phyloP scores from a whole-genome alignment of 805 yeast species.

The Saturnispora dispora region DNA sequence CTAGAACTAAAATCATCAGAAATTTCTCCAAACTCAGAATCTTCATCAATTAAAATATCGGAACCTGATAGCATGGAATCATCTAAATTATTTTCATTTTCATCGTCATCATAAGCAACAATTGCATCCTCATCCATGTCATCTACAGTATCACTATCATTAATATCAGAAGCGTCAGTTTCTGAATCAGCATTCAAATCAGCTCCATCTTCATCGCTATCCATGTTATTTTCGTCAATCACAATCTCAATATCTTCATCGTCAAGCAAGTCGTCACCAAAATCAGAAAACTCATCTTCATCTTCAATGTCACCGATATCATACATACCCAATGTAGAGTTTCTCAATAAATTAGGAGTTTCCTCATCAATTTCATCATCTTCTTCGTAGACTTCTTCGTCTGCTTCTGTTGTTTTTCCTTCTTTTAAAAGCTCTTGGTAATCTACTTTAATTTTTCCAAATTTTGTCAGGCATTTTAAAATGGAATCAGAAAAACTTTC shows the following conservation, averaged over 20 bases:
- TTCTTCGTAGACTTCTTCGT: slow-evolving; percentile 27
- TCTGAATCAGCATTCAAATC: slow-evolving; percentile 20
- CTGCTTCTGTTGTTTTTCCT: slow-evolving; percentile 26
- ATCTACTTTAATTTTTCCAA: slow-evolving; percentile 48
- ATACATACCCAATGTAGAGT: slow-evolving; percentile 91
- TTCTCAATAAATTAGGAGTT: slow-evolving; percentile 72
- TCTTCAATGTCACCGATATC: slow-evolving; percentile 53
- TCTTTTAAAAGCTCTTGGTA: slow-evolving; percentile 51
- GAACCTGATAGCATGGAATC: background rate
- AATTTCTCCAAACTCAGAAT: slow-evolving; percentile 6
- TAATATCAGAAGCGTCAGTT: slow-evolving; percentile 27
- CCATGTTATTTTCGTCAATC: slow-evolving; percentile 21
- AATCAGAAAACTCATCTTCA: slow-evolving; percentile 15
- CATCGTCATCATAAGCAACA: slow-evolving; percentile 10
- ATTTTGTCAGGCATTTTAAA: slow-evolving; percentile 47
- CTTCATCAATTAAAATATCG: slow-evolving; percentile 1
- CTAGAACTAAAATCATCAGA: slow-evolving; percentile 13
- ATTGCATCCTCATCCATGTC: slow-evolving; percentile 29
- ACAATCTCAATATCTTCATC: slow-evolving; percentile 21
- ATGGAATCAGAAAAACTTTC: slow-evolving; percentile 49
- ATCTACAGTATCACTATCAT: slow-evolving; percentile 21
- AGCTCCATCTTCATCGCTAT: slow-evolving; percentile 24
- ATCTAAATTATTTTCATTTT: background rate
- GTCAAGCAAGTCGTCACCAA: slow-evolving; percentile 17
- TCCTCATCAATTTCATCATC: slow-evolving; percentile 53